A percentile compares a stretch with the other conserved stretches of the same genome.
Evolutionary conservation across 495 filamentous ascomycete species (phyloP).

Genomic region (Antarctomyces pellizariae): DNA sequence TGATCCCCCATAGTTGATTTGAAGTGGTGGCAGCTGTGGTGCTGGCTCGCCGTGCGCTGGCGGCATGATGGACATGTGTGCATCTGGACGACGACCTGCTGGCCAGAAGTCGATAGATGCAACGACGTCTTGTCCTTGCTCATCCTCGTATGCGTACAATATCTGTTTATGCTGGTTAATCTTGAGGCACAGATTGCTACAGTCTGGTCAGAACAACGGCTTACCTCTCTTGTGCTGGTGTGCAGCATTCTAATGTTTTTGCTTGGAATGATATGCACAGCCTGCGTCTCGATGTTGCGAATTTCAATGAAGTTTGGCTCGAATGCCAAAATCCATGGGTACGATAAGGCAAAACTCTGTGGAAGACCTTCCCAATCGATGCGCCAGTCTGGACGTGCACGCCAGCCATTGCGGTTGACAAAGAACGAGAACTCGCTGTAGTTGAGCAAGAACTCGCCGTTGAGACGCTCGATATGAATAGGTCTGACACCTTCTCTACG

Average conservation of each 20-base stretch:
- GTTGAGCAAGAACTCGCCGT: constrained; percentile 91
- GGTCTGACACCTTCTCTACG: constrained; percentile 81
- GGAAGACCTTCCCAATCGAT: constrained; percentile 95
- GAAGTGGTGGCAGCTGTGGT: too few species aligned
- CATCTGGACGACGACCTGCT: constrained; percentile 10
- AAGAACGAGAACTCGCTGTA: constrained; percentile 98
- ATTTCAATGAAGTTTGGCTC: constrained; percentile 98
- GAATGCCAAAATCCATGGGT: constrained; percentile 92
- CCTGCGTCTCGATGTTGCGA: constrained; percentile 75
- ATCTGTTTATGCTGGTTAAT: constrained; percentile 31
- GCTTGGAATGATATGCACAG: constrained; percentile 82
- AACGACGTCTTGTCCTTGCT: constrained; percentile 80
- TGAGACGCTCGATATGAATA: constrained; percentile 93
- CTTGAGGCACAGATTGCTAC: constrained; percentile 3
- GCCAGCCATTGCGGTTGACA: constrained; percentile 96
- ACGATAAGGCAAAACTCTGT: constrained; percentile 72
- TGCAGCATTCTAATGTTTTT: constrained; percentile 96
- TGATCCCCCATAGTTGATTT: too few species aligned
- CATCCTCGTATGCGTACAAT: constrained; percentile 91
- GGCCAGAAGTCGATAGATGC: constrained; percentile 92
- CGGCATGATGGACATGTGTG: too few species aligned
- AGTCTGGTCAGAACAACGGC: constrained; percentile 10
- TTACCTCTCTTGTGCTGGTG: constrained; percentile 84
- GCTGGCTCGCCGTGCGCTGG: too few species aligned
- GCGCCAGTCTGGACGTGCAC: constrained; percentile 83